Base-by-base conservation (phyloP, 2,329 filamentous ascomycete species). In the Cordyceps tenuipes region DNA sequence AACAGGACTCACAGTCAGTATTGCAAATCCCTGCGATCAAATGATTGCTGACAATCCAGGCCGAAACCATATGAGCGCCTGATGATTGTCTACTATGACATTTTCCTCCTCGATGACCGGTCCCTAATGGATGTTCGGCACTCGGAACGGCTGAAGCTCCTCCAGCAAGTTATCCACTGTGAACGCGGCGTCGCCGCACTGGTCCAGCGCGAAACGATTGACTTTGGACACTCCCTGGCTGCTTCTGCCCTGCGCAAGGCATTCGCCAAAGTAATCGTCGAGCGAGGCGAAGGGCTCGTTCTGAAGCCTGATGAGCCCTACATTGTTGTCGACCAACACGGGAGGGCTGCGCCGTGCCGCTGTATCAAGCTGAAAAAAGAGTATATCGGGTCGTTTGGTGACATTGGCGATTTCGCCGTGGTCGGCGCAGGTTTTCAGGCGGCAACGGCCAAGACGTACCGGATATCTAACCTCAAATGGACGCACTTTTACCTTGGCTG, bases 361-460 rank as follows among this genome's bases (percentile, higher is more conserved):
- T 88, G 85, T 69, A 89, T 96, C 67, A 96, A 96, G 72, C 72
- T 96, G 47, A 96, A 96, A 72, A 91, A 91, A 67, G 90, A 94
- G 67, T 96, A 95, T 66, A 74, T 96, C 43, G 79, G 81, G 29
- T 84, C 84, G 3, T 83, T 93, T 68, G 90, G 91, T 0, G 91
- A 95, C 62, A 84, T 91, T 34, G 89, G 89, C 10, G 92, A 96
- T 70, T 89, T 96, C 68, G 86, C 88, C 2, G 79, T 93, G 1
- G 76, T 96, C 3, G 91, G 90, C 0, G 91, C 84, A 6, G 83
- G 84, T 19, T 91, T 88, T 65, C 82, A 91, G 64, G 75, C 87
- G 3, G 75, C 79, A 54, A 82, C 84, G 63, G 88, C 86, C 8
- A 78, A 77, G 50, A 75, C 78, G 8, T 80, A 83, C 52, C 72